Conservation (phyloP, 345 rosid genomes). For the Melaleuca quinquenervia region DNA sequence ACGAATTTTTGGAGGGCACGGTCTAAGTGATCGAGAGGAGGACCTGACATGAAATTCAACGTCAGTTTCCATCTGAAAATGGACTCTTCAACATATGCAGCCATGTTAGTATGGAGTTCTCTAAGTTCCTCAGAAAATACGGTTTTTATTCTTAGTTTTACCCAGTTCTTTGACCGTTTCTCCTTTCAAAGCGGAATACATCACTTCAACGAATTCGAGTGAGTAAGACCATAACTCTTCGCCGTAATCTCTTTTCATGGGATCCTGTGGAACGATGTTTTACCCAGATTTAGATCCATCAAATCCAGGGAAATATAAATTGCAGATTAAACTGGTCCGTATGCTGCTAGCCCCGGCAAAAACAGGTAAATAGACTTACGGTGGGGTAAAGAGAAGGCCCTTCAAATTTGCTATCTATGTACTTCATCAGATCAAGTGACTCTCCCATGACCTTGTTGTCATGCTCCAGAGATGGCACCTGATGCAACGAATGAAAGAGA, state of each 20-base stretch:
- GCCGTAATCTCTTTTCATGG: conserved; percentile 41
- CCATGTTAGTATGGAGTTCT: background rate
- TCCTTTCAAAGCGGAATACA: conserved; percentile 47
- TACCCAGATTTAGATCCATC: background rate
- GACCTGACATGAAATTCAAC: conserved; percentile 21
- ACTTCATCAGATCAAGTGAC: conserved; percentile 76
- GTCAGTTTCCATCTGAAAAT: background rate
- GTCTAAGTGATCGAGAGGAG: conserved; percentile 71
- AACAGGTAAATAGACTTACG: conserved; percentile 14
- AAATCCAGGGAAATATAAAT: background rate
- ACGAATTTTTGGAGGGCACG: conserved; percentile 48
- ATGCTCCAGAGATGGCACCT: conserved; percentile 96
- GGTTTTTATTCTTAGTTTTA: conserved; percentile 8
- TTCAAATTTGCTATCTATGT: conserved; percentile 67
- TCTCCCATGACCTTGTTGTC: conserved; percentile 78
- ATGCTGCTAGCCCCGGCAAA: background rate
- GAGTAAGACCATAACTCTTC: conserved; percentile 49
- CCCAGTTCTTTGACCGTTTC: conserved; percentile 46
- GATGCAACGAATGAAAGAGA: background rate
- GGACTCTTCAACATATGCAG: background rate
- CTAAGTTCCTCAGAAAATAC: background rate
- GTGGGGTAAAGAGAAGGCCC: conserved; percentile 66
- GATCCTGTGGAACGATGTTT: conserved; percentile 35
- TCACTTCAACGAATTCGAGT: conserved; percentile 26
- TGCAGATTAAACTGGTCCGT: background rate